phyloP scores from a whole-genome alignment of 2,329 filamentous ascomycete species.

The Cercospora berteroae region DNA sequence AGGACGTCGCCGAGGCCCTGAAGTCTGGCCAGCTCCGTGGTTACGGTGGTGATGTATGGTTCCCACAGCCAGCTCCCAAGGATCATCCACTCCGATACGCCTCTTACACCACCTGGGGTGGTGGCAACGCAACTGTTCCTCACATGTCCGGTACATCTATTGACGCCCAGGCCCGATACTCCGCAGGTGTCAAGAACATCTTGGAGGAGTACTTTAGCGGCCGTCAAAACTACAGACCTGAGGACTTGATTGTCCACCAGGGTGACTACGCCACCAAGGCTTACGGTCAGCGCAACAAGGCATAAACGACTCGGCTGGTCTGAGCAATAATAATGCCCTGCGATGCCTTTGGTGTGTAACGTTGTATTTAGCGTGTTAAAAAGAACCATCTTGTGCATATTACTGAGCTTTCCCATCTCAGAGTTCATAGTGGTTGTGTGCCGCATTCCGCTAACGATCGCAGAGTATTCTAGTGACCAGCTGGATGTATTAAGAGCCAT shows the following conservation, averaged over 20 bases:
- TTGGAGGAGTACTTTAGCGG: constrained; percentile 87
- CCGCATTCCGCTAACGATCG: background rate
- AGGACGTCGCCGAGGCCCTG: constrained; percentile 92
- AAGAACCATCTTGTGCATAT: constrained; percentile 17
- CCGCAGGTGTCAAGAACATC: constrained; percentile 70
- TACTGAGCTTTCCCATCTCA: background rate
- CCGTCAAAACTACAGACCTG: constrained; percentile 77
- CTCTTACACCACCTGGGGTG: constrained; percentile 83
- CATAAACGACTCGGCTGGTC: constrained; percentile 12
- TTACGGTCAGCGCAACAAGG: constrained; percentile 65
- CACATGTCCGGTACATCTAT: constrained; percentile 99
- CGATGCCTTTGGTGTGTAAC: constrained; percentile 16
- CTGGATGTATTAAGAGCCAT: background rate
- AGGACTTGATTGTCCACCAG: constrained; percentile 86
- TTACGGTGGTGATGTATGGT: constrained; percentile 90
- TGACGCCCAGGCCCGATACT: constrained; percentile 80
- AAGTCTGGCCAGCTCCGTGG: constrained; percentile 87
- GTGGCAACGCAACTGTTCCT: constrained; percentile 97
- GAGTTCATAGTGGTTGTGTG: background rate
- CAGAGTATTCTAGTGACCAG: background rate
- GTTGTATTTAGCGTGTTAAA: constrained; percentile 14
- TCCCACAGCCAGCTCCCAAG: constrained; percentile 91
- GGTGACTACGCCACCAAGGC: constrained; percentile 95
- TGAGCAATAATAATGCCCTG: constrained; percentile 6
- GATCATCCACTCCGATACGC: constrained; percentile 91